Base-by-base conservation (phyloP, 305 asterid genomes). In the Fraxinus dipetala region DNA sequence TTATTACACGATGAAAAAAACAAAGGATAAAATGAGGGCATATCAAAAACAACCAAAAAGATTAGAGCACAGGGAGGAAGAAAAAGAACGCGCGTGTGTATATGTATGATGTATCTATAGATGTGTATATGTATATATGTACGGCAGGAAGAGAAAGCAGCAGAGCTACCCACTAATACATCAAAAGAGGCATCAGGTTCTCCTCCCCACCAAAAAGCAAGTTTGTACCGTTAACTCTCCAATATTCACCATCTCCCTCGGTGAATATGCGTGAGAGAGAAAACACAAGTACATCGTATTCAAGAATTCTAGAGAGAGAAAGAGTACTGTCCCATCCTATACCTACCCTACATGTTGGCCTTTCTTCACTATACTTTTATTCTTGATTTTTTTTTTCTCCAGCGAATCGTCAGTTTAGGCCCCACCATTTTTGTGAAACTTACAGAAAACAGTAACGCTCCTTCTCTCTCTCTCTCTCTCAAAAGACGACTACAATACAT, bases 161-260 rank as follows among this genome's bases (percentile, higher is more conserved):
- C 91, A 91, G 69, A 18, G 5, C 92, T 94, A 93, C 97, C 94
- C 94, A 91, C 97, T 91, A 85, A 89, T 84, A 83, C 95, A 94
- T 91, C 93, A 89, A 89, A 90, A 85, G 85, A 82, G 92, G 93
- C 90, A 92, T 92, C 97, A 86, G 93, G 93, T 92, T 92, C 97
- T 84, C 83, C 91, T 80, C 89, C 79, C 88, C 20, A 81, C 88
- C 88, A 88, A 85, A 90, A 91, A 92, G 93, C 87, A 90, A 87
- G 90, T 84, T 86, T 85, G 86, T 83, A 85, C 86, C 87, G 85
- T 87, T 88, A 85, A 81, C 89, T 86, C 78, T 85, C 82, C 90
- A 85, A 84, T 85, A 87, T 89, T 87, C 90, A 87, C 87, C 87
- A 61, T 80, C 76, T 82, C 81, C 70, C 74, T 35, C 82, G 30